A percentile compares a stretch with the other conserved stretches of the same genome.
Conservation (phyloP, 148 eudicot genomes). For the Silene latifolia region DNA sequence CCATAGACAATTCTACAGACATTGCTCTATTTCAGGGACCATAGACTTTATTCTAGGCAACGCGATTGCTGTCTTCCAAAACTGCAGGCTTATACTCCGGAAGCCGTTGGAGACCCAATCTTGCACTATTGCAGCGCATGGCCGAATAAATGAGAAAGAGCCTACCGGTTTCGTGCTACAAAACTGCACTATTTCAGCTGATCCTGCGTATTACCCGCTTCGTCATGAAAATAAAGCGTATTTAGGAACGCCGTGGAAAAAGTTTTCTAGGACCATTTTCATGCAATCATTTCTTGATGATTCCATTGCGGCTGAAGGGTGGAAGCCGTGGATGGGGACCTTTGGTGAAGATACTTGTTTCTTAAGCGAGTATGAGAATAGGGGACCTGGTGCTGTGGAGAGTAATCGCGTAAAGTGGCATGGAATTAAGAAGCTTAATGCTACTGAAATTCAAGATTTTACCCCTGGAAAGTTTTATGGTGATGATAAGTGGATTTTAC, state of each 20-base stretch:
- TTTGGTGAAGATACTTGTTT: conserved; percentile 32
- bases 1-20: conserved; percentile 59
- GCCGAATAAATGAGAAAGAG: conserved; percentile 19
- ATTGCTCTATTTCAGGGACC: conserved; percentile 65
- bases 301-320: conserved; percentile 47
- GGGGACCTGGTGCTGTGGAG: conserved; percentile 42
- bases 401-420: conserved; percentile 47
- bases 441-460: conserved; percentile 20
- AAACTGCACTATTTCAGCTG: conserved; percentile 39
- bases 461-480: conserved; percentile 28
- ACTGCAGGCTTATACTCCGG: conserved; percentile 45
- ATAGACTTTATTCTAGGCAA: conserved; percentile 63
- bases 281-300: conserved; percentile 41
- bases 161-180: conserved; percentile 41
- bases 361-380: conserved; percentile 49
- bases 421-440: conserved; percentile 36
- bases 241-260: conserved; percentile 55
- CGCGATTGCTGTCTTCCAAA: conserved; percentile 52
- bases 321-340: conserved; percentile 40
- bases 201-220: conserved; percentile 15
- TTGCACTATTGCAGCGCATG: conserved; percentile 58
- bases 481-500: conserved; percentile 47
- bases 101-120: conserved; percentile 38
- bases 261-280: conserved; percentile 35
- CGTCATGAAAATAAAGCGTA: conserved; percentile 25